Conservation (phyloP, 331 rosid genomes). For the Pyrus hybrid region DNA sequence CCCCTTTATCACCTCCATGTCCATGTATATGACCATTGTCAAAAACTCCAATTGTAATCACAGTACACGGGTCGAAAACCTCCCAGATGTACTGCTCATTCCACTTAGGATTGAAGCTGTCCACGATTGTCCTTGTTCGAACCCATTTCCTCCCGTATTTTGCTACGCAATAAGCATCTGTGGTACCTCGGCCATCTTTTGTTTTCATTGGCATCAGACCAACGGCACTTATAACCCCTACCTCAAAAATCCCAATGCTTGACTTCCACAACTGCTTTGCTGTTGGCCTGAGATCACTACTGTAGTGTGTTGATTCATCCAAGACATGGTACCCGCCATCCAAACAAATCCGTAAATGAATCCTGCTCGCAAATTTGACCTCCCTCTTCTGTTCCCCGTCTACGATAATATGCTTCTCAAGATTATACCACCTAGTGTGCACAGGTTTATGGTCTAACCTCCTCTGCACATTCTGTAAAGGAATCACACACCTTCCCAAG, state of each 20-base stretch:
- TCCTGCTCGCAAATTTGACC: conserved; percentile 36
- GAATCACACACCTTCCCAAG: conserved; percentile 35
- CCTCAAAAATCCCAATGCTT: conserved; percentile 37
- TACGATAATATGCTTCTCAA: conserved; percentile 25
- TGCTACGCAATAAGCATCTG: conserved; percentile 41
- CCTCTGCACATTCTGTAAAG: conserved; percentile 39
- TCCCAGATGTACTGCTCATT: conserved; percentile 52
- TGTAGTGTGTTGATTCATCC: conserved; percentile 46
- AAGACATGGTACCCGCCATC: conserved; percentile 49
- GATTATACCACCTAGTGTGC: conserved; percentile 37
- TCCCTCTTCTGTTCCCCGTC: conserved; percentile 38
- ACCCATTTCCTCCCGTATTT: conserved; percentile 48
- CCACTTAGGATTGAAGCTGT: conserved; percentile 31
- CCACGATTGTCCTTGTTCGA: conserved; percentile 40
- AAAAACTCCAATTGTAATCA: conserved; percentile 34
- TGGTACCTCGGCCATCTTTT: conserved; percentile 29
- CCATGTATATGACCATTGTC: conserved; percentile 39
- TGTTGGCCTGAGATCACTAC: conserved; percentile 49
- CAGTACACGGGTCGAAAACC: conserved; percentile 47
- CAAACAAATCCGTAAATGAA: conserved; percentile 37
- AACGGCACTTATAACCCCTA: conserved; percentile 36
- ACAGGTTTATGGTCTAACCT: conserved; percentile 49
- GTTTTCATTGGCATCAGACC: conserved; percentile 42
- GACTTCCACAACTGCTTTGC: conserved; percentile 44
- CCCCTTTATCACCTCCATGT: conserved; percentile 14